Evolutionary conservation across 805 yeast species (phyloP).

Genomic region (Pichia manshurica): DNA sequence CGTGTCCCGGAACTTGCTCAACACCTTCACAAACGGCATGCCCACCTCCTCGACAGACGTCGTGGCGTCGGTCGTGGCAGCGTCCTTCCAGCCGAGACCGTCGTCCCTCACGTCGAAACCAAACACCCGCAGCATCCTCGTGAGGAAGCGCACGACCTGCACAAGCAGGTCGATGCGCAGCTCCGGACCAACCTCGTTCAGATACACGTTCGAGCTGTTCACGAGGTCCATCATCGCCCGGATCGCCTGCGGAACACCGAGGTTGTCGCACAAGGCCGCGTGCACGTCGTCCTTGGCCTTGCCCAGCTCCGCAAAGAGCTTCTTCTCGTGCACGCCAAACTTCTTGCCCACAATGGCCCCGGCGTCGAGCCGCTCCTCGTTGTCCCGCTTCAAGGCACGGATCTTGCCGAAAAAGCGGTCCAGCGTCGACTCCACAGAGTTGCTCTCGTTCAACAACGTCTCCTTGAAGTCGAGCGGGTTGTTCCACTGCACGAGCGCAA

Average conservation of each 20-base stretch:
- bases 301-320: conserved; percentile 35
- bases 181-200: conserved; percentile 45
- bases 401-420: conserved; percentile 81
- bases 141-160: conserved; percentile 62
- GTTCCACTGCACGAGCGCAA: conserved; percentile 91
- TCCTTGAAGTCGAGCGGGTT: conserved; percentile 89
- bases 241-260: conserved; percentile 72
- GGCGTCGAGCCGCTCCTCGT: conserved; percentile 41
- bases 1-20: conserved; percentile 75
- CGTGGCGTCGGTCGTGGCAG: no score
- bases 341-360: conserved; percentile 60
- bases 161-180: conserved; percentile 60
- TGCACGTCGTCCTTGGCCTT: conserved; percentile 60
- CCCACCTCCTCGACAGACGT: conserved; percentile 63
- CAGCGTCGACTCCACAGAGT: conserved; percentile 64
- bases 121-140: conserved; percentile 60
- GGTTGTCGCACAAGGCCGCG: conserved; percentile 80
- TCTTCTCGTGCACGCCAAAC: conserved; percentile 47
- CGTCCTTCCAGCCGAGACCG: conserved; percentile 75
- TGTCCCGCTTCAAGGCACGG: conserved; percentile 73
- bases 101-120: conserved; percentile 75
- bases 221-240: conserved; percentile 63
- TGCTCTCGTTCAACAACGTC: conserved; percentile 68
- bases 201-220: conserved; percentile 65
- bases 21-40: conserved; percentile 72